Conservation (phyloP, 2,329 filamentous ascomycete species). For the Hypoxylon sp. region DNA sequence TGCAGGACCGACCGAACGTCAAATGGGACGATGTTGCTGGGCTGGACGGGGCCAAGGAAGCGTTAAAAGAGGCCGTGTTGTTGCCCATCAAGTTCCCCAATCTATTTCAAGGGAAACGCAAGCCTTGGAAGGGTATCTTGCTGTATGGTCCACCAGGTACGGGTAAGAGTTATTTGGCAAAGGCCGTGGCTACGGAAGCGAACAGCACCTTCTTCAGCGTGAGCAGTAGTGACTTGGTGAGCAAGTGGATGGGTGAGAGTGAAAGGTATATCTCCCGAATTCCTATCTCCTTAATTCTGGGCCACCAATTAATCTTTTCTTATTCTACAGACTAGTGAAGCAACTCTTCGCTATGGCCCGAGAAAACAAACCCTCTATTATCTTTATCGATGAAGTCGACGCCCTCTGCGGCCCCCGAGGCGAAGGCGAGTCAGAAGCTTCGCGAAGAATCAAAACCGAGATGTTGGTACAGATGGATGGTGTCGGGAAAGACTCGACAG, state of each 20-base stretch:
- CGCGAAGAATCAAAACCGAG: constrained; percentile 97
- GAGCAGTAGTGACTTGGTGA: constrained; percentile 95
- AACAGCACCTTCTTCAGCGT: constrained; percentile 99
- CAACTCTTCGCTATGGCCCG: constrained; percentile 97
- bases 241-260: constrained; percentile 99
- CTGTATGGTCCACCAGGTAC: constrained; percentile 97
- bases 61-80: constrained; percentile 96
- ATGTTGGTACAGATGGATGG: constrained; percentile 99
- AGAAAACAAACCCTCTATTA: constrained; percentile 97
- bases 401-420: constrained; percentile 91
- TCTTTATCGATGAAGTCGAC: constrained; percentile 98
- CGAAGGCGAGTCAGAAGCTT: constrained; percentile 98
- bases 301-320: constrained; percentile 45
- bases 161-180: constrained; percentile 97
- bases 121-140: constrained; percentile 98
- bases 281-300: background rate
- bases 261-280: constrained; percentile 75
- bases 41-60: constrained; percentile 93
- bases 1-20: constrained; percentile 95
- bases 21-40: constrained; percentile 99
- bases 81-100: constrained; percentile 98
- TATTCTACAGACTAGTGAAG: constrained; percentile 81
- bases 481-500: constrained; percentile 94
- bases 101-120: constrained; percentile 93
- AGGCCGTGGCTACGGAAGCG: constrained; percentile 96